Base-by-base conservation (phyloP, 345 rosid species). In the Hypericum androsaemum region DNA sequence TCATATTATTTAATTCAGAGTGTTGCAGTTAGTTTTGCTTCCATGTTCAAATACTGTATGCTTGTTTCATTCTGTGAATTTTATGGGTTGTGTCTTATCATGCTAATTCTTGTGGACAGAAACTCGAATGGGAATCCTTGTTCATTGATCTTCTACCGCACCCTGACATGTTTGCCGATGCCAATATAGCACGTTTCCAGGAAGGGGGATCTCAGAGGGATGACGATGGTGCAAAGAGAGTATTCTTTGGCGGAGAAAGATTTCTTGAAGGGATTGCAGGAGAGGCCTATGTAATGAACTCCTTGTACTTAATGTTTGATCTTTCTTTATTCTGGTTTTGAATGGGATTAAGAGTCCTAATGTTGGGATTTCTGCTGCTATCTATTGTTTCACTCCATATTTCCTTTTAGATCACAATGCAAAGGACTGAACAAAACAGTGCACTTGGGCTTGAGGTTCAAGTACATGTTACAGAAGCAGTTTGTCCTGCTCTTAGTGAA, bases 361-460 rank as follows among this genome's bases (percentile, higher is more conserved):
- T 63, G 39, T 39, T 10, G 17, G 41, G 64, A 28, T 12, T 65
- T 22, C 22, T 58, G 50, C 3, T 10, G 37, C 39, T 28, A 14
- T 38, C 13, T 49, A n/a, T 43, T 39, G 39, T 41, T 56, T 77
- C 56, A 69, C 62, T 52, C 51, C 43, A 39, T 51, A 4, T 14
- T 66, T 50, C 59, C 53, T 57, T 65, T 60, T 81, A 88, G 98
- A 88, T 92, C 70, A 88, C 97, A 53, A 73, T 92, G 57, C 94
- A 92, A 79, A 83, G 98, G 79, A 92, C 96, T 39, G 94, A 90
- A 44, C 74, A 64, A 64, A 92, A 92, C 72, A 67, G 75, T 62
- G 94, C 98, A 14, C 89, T 92, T 37, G 98, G 97, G 43, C 95
- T 92, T 68, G 98, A 88, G 84, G 98, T 88, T 68, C 97, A 92